Percentiles rank a stretch among this genome's conserved stretches.
These are phyloP conservation scores for Lentinula detonsa DNA, from an alignment of 768 basidiomycete species.

Conservation along the genomic window DNA sequence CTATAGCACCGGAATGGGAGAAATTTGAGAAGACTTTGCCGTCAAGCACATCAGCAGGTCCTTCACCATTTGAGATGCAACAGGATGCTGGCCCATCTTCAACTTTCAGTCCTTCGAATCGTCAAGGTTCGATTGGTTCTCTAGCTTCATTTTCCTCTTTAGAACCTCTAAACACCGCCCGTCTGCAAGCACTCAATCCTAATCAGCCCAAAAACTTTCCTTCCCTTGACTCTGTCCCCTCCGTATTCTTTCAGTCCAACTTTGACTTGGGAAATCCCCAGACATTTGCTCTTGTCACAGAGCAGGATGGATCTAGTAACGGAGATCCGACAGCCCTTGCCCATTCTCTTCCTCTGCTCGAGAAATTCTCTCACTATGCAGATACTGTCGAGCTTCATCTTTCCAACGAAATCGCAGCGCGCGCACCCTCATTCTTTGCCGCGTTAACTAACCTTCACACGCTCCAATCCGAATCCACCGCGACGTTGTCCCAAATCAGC, in stretches of 20 bases:
- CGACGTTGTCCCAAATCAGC: constrained; percentile 72
- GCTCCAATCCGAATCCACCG: constrained; percentile 82
- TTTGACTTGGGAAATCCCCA: constrained; percentile 82
- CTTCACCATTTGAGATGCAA: constrained; percentile 30
- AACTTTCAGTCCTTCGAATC: constrained; percentile 24
- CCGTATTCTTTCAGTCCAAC: constrained; percentile 68
- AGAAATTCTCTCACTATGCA: constrained; percentile 86
- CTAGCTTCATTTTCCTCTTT: constrained; percentile 4
- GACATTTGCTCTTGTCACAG: constrained; percentile 74
- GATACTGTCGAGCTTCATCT: constrained; percentile 95
- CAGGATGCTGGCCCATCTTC: constrained; percentile 26
- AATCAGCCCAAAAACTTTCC: constrained; percentile 47
- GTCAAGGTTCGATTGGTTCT: constrained; percentile 8
- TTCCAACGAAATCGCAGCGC: constrained; percentile 83
- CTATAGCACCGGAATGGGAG: constrained; percentile 73
- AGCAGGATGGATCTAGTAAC: constrained; percentile 35
- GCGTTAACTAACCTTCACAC: constrained; percentile 93
- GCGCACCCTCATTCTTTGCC: constrained; percentile 93
- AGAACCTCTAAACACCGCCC: constrained; percentile 4
- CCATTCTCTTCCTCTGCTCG: constrained; percentile 70
- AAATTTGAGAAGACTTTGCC: constrained; percentile 40
- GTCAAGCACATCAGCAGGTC: constrained; percentile 11
- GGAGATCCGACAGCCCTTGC: constrained; percentile 58
- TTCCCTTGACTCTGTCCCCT: constrained; percentile 68
- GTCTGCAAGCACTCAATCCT: constrained; percentile 13